Base-by-base conservation (phyloP, 208 protist species). In the Leishmania tarentolae region DNA sequence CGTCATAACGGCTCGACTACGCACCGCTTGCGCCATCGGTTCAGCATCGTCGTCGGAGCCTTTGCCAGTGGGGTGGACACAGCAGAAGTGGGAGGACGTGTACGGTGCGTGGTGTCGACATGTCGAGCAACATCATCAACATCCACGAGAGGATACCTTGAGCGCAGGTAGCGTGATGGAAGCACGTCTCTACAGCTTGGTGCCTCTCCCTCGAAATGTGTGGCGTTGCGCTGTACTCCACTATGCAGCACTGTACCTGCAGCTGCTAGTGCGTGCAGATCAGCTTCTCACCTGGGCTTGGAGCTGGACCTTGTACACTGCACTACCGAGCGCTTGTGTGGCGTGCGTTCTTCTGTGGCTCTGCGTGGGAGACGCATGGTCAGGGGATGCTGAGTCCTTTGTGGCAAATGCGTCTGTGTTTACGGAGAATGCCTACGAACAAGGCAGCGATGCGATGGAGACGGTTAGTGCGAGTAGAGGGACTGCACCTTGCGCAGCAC, bases 361-460 rank as follows among this genome's bases (percentile, higher is more conserved):
- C 31, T 86, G 61, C n/a, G 73, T 68, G 11, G 82, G 78, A 0
- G 78, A 82, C 8, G 63, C 72, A n/a, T 86, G 77, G 82, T 71
- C 77, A 5, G 74, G 69, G 1, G 63, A n/a, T 13, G 78, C 74
- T 6, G 82, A 86, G 74, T 21, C 57, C 40, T 79, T 79, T 24
- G 31, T 71, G 37, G 6, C n/a, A 40, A 31, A 57, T 53, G 15
- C 52, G 31, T 57, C 50, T 17, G n/a, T 19, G 28, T 17, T 35
- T 31, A 17, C 72, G n/a, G 0, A 15, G 19, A 35, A 31, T n/a
- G 46, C 69, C 11, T 11, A 15, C 9, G 28, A 37, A 2, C 37
- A 77, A 37, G 52, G n/a, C 56, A 13, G 46, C 35, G 8, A 56
- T 19, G 46, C n/a, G 72, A n/a, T 61, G 50, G 44, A 76, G 13